Evolutionary conservation across 257 asterid species (phyloP), one percentile per base, ranked within the genome.

Genomic region (Solanum habrochaites): DNA sequence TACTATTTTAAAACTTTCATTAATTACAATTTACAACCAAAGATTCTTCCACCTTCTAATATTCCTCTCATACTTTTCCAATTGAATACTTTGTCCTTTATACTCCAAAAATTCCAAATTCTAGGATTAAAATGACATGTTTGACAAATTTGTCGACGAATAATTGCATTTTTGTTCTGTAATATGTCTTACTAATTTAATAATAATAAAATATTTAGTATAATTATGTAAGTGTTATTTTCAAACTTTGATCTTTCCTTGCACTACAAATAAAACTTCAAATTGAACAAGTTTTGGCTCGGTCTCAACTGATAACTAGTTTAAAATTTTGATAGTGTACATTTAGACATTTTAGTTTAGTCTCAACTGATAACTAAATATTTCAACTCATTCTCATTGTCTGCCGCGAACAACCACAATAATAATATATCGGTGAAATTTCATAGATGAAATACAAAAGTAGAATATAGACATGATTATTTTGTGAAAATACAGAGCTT

Each of bases 401-500:
- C 4, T 52, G 0, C 1, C 10, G 1, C 3, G 3, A 4, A 18
- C 62, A 52, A 52, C 8, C 8, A 16, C 62, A 16, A 52, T 4
- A 52, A 49, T 6, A 49, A 18, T 9, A 18, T 52, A 52, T 18
- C 3, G 1, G 10, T 52, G 11, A 1, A 52, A 52, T 52, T 52
- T 3, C n/a, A 52, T 0, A 18, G 1, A 3, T 52, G 4, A 1
- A 52, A 4, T 52, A 5, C 1, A 3, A 18, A 9, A 52, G 2
- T 18, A 18, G 10, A 52, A 21, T 7, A 9, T 0, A 52, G 1
- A 9, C n/a, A 52, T 49, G 23, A 18, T 52, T 52, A 52, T 52
- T 16, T 18, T 52, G 62, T 52, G 3, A 52, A 18, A 0, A 9
- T 0, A 52, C 6, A 52, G 0, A 52, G 1, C 18, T 3, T 6